These are phyloP conservation scores for Saccharomycopsis microspora DNA, from an alignment of 805 yeast genomes.

Conservation along the genomic window DNA sequence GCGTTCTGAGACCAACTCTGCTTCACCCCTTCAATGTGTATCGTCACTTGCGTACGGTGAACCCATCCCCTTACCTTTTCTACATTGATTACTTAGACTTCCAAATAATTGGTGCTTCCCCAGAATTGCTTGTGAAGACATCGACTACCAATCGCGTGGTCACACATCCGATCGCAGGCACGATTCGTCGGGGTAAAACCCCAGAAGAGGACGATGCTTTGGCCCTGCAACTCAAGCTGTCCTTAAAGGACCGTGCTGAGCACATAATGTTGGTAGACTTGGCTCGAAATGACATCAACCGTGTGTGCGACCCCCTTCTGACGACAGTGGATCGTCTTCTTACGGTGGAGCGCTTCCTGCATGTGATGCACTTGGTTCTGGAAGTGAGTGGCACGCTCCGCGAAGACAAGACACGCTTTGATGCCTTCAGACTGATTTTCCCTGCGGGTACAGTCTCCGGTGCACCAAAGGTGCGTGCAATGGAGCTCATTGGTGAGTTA, in stretches of 20 bases:
- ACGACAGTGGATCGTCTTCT: slow-evolving; percentile 82
- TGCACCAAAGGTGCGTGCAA: slow-evolving; percentile 95
- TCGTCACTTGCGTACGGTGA: slow-evolving; percentile 87
- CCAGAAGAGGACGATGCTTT: slow-evolving; percentile 82
- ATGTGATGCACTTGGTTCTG: slow-evolving; percentile 92
- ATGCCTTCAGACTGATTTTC: slow-evolving; percentile 94
- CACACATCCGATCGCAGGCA: slow-evolving; percentile 98
- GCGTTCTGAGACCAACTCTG: slow-evolving; percentile 90
- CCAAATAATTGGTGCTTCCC: slow-evolving; percentile 96
- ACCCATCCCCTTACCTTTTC: slow-evolving; percentile 95
- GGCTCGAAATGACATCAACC: slow-evolving; percentile 91
- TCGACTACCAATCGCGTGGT: slow-evolving; percentile 63
- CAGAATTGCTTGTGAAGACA: slow-evolving; percentile 81
- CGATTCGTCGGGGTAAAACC: slow-evolving; percentile 83
- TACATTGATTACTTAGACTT: slow-evolving; percentile 87
- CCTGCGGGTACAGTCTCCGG: slow-evolving; percentile 99
- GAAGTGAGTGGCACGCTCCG: slow-evolving; percentile 90
- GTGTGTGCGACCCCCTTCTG: slow-evolving; percentile 81
- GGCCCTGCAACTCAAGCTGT: slow-evolving; percentile 61
- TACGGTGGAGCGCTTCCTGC: slow-evolving; percentile 88
- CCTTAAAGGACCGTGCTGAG: slow-evolving; percentile 91
- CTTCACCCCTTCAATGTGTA: slow-evolving; percentile 95
- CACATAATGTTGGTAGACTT: slow-evolving; percentile 98
- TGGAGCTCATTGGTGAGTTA: slow-evolving; percentile 85
- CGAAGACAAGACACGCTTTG: slow-evolving; percentile 77